Evolutionary conservation across 768 basidiomycete genomes (phyloP).

Genomic region (Hericium erinaceus): DNA sequence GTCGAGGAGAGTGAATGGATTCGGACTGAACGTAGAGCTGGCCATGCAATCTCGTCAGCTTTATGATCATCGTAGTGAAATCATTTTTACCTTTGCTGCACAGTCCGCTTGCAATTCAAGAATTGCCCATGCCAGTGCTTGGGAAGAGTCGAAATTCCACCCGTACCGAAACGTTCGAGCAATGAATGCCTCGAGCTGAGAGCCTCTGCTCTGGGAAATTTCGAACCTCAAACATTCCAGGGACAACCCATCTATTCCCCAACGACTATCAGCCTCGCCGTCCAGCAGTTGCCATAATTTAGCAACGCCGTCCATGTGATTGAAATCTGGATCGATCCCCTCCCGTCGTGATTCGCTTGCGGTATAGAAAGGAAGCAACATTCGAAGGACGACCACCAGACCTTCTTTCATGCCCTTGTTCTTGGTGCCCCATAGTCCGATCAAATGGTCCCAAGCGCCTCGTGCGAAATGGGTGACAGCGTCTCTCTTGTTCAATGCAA

Average conservation of each 20-base stretch:
- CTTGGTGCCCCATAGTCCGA: slow-evolving; percentile 73
- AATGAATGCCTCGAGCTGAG: slow-evolving; percentile 36
- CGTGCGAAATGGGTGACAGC: slow-evolving; percentile 53
- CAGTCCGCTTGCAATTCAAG: slow-evolving; percentile 78
- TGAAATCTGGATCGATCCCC: slow-evolving; percentile 22
- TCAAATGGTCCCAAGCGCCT: slow-evolving; percentile 51
- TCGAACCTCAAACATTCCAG: slow-evolving; percentile 59
- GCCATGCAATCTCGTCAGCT: not conserved
- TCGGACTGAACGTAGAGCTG: slow-evolving; percentile 63
- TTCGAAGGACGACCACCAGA: slow-evolving; percentile 61
- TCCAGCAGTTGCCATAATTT: slow-evolving; percentile 49
- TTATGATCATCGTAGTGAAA: too few relatives aligned
- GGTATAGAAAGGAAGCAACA: slow-evolving; percentile 64
- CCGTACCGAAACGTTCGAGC: slow-evolving; percentile 65
- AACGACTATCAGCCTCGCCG: slow-evolving; percentile 52
- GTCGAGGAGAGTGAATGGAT: slow-evolving; percentile 33
- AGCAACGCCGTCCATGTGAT: slow-evolving; percentile 38
- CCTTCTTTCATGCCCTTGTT: slow-evolving; percentile 70
- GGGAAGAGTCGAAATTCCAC: slow-evolving; percentile 55
- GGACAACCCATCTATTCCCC: slow-evolving; percentile 57
- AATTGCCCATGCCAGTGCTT: slow-evolving; percentile 73
- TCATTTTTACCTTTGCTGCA: slow-evolving; percentile 44
- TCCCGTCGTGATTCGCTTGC: slow-evolving; percentile 16
- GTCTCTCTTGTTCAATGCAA: slow-evolving; percentile 66
- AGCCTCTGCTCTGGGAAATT: slow-evolving; percentile 18